phyloP scores from a whole-genome alignment of 306 rosid genomes.

The Dryas octopetala region DNA sequence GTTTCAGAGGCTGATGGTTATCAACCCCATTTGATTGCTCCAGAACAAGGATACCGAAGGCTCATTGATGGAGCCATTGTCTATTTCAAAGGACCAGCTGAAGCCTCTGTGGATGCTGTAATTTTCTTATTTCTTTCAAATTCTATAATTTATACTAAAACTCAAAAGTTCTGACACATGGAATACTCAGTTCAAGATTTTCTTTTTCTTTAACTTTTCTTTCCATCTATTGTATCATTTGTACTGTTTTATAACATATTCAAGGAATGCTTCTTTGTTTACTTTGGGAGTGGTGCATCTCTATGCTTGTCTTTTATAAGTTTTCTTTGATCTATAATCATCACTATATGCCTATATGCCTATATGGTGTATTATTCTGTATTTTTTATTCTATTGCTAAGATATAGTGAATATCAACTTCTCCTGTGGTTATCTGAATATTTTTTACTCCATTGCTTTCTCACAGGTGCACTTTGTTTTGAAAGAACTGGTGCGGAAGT shows the following conservation, averaged over 20 bases:
- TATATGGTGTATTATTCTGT: no score
- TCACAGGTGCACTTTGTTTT: constrained; percentile 82
- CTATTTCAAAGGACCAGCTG: constrained; percentile 98
- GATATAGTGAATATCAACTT: background rate
- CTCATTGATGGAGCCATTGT: constrained; percentile 93
- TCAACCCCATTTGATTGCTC: constrained; percentile 98
- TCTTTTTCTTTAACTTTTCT: background rate
- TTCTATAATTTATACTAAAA: background rate
- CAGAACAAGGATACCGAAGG: constrained; percentile 98
- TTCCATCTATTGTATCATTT: background rate
- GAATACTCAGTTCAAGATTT: background rate
- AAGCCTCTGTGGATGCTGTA: constrained; percentile 99
- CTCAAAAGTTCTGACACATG: background rate
- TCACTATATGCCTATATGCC: no score
- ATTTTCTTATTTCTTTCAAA: constrained; percentile 26
- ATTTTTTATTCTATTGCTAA: background rate
- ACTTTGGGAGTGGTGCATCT: background rate
- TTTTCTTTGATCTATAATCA: constrained; percentile 2
- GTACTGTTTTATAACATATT: no score
- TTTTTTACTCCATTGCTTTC: constrained; percentile 29
- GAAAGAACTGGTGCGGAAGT: constrained; percentile 97
- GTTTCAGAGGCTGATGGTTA: constrained; percentile 98
- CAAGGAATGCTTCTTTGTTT: no score
- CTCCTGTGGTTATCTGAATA: background rate
- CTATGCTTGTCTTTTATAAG: background rate